Evolutionary conservation across 768 basidiomycete species (phyloP), one percentile per base, ranked within the genome.

Genomic region (Piloderma croceum): DNA sequence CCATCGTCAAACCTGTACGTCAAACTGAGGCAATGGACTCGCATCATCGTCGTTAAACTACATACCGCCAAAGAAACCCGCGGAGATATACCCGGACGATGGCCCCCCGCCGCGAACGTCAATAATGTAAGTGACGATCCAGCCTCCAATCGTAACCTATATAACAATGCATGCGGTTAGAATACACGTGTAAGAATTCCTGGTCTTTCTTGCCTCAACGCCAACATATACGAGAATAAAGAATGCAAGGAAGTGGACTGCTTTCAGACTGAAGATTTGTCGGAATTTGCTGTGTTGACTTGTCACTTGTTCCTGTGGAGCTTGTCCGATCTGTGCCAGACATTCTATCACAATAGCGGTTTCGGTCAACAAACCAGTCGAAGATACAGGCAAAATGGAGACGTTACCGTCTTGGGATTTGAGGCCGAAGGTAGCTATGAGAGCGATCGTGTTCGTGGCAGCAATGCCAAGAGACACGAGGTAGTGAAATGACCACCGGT

Each of bases 191-290:
- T 18, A 32, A 34, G 10, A 33, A 27, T 22, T 41, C 20, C 49
- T 29, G 18, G 69, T 73, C 73, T 43, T 68, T 0, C 72, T 76
- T 1, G 83, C 80, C 49, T 84, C 83, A 2, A 80, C 72, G 7
- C 83, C 83, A 18, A 84, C 79, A 49, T 84, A 84, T 1, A 83
- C 70, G 7, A 83, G 63, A 38, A 74, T 69, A 50, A 81, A 85
- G 46, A 79, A 60, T 0, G 83, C 79, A 4, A 85, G 61, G 13
- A 77, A 58, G 45, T 84, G 81, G 1, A 84, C 79, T 1, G 69
- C 67, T 42, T 65, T 73, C 34, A 69, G 63, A 2, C 53, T 42
- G 36, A 83, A 48, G 41, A 83, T 78, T 45, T 81, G 73, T 17
- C 64, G 62, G 54, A 74, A 64, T 17, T 52, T 62, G 34, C 62